phyloP scores from a whole-genome alignment of 2,329 filamentous ascomycete genomes.

The Ceratocystis lukuohia region DNA sequence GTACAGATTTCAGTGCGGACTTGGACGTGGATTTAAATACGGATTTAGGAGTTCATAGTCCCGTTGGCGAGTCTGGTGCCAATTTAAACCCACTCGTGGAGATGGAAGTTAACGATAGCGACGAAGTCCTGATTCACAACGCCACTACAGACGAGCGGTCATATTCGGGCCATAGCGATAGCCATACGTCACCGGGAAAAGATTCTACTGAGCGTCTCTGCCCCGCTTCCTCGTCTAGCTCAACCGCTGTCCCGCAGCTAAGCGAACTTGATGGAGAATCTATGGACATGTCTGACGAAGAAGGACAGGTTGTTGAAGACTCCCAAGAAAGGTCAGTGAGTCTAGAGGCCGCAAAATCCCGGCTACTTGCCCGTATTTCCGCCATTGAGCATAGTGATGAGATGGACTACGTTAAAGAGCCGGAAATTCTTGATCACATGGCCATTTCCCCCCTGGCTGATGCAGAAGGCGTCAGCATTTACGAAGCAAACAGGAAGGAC shows the following conservation, averaged over 20 bases:
- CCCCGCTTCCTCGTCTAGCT: background rate
- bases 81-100: conserved; percentile 22
- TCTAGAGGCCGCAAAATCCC: conserved; percentile 36
- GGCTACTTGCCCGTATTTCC: conserved; percentile 35
- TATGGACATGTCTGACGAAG: conserved; percentile 34
- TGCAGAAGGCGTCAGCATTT: conserved; percentile 24
- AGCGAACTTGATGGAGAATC: conserved; percentile 23
- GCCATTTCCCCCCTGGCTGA: conserved; percentile 11
- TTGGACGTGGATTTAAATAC: conserved; percentile 26
- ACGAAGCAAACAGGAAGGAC: conserved; percentile 18
- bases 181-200: background rate
- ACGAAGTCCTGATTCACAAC: conserved; percentile 15
- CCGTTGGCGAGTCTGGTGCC: conserved; percentile 34
- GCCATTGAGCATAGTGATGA: conserved; percentile 12
- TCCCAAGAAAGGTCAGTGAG: conserved; percentile 22
- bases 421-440: conserved; percentile 23
- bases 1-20: conserved; percentile 21
- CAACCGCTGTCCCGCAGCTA: background rate
- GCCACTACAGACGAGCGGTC: background rate
- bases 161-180: background rate
- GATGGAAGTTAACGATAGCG: conserved; percentile 25
- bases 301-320: conserved; percentile 26
- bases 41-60: conserved; percentile 32
- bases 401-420: conserved; percentile 24
- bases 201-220: background rate